A percentile compares a stretch with the other conserved stretches of the same genome.
Conservation (phyloP, 139 green algal genomes). For the Pleodorina starrii region DNA sequence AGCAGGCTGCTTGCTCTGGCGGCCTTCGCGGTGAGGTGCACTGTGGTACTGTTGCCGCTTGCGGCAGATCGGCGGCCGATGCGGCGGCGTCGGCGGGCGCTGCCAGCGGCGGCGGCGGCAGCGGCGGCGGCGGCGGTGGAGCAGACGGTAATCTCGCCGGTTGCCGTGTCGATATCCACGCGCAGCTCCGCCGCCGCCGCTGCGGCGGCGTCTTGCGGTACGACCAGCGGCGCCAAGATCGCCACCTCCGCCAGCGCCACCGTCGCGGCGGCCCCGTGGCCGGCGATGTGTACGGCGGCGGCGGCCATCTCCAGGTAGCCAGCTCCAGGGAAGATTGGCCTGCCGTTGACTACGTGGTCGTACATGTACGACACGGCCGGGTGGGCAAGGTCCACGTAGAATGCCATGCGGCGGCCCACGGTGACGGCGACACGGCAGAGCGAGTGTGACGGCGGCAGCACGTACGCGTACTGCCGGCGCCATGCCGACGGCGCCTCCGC, state of each 20-base stretch:
- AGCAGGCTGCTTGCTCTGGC: not conserved
- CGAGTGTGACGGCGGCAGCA: conserved; percentile 64
- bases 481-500: not conserved
- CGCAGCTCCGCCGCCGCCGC: not conserved
- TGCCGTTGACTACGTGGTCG: conserved; percentile 78
- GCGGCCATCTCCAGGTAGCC: conserved; percentile 75
- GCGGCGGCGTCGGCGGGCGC: not conserved
- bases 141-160: conserved; percentile 31
- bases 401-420: not conserved
- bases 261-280: not conserved
- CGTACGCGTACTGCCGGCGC: conserved; percentile 39
- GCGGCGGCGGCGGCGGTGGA: not conserved
- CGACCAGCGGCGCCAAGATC: conserved; percentile 66
- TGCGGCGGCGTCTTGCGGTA: conserved; percentile 20
- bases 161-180: conserved; percentile 15
- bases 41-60: not conserved
- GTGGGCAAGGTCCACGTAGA: conserved; percentile 55
- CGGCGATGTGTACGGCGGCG: not conserved
- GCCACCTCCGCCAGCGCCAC: conserved; percentile 54
- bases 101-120: not conserved
- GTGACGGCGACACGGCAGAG: conserved; percentile 51
- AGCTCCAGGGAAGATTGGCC: conserved; percentile 75
- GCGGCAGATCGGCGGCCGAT: not conserved
- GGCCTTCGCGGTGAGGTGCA: conserved; percentile 4
- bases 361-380: conserved; percentile 71